Evolutionary conservation across 371 early-diverging fungal species (phyloP).

Genomic region (Mortierella sp.): DNA sequence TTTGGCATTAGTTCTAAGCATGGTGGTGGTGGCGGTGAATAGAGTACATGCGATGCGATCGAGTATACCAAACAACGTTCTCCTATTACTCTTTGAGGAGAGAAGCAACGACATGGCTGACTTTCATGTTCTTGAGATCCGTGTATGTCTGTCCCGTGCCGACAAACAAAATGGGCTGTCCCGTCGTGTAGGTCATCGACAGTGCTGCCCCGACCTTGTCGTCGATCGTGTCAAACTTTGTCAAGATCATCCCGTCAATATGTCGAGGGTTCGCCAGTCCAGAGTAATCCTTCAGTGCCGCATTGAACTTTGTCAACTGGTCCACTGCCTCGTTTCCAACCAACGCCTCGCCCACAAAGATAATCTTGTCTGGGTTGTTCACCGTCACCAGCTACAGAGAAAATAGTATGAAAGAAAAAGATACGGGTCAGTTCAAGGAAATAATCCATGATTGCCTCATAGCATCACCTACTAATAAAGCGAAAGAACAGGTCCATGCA

Average conservation of each 20-base stretch:
- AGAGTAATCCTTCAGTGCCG: constrained; percentile 92
- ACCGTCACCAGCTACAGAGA: constrained; percentile 82
- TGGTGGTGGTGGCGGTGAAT: not conserved
- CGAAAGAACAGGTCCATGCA: too few relatives aligned
- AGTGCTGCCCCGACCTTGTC: constrained; percentile 99
- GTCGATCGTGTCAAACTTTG: constrained; percentile 99
- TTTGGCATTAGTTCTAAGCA: constrained; percentile 11
- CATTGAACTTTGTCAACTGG: constrained; percentile 98
- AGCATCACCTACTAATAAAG: too few relatives aligned
- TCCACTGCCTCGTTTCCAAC: constrained; percentile 99
- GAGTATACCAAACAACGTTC: not conserved
- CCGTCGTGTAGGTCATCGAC: constrained; percentile 96
- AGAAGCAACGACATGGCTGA: constrained; percentile 88
- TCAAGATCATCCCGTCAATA: constrained; percentile 98
- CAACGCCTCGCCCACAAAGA: constrained; percentile 99
- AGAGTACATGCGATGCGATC: not conserved
- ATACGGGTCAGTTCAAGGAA: too few relatives aligned
- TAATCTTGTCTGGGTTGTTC: constrained; percentile 97
- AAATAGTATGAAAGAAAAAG: not conserved
- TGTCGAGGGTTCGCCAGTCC: constrained; percentile 83
- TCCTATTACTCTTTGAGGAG: constrained; percentile 71
- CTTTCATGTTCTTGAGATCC: constrained; percentile 93
- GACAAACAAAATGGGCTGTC: constrained; percentile 99
- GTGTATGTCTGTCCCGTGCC: constrained; percentile 99
- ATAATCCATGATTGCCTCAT: too few relatives aligned